Evolutionary conservation across 2,329 filamentous ascomycete genomes (phyloP).

Genomic region (Lachnellula hyalina): DNA sequence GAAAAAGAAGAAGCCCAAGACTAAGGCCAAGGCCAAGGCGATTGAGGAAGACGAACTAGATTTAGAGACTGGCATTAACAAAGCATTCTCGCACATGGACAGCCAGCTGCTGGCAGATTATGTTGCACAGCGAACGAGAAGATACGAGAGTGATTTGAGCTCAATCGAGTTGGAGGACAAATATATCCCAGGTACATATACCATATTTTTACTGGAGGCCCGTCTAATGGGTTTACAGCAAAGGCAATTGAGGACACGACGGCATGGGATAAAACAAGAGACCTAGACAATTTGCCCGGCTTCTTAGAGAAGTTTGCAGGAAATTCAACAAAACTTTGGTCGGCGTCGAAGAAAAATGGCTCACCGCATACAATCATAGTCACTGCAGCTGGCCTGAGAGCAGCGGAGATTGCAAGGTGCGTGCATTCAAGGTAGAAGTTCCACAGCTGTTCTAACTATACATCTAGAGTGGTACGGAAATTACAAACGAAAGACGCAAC

Average conservation of each 20-base stretch:
- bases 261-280: conserved; percentile 61
- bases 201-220: background rate
- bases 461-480: conserved; percentile 60
- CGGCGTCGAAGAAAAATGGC: conserved; percentile 62
- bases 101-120: conserved; percentile 78
- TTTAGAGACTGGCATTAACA: conserved; percentile 70
- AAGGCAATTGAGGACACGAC: conserved; percentile 75
- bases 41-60: conserved; percentile 56
- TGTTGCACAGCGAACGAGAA: conserved; percentile 69
- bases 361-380: conserved; percentile 84
- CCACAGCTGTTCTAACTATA: conserved; percentile 7
- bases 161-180: conserved; percentile 79
- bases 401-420: conserved; percentile 75
- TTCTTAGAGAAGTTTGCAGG: conserved; percentile 68
- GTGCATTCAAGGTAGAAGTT: conserved; percentile 10
- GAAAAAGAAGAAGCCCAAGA: conserved; percentile 13
- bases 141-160: conserved; percentile 77
- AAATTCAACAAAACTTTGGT: conserved; percentile 52
- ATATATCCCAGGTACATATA: conserved; percentile 63
- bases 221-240: conserved; percentile 41
- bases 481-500: conserved; percentile 74
- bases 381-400: conserved; percentile 76
- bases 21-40: conserved; percentile 45
- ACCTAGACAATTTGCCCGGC: conserved; percentile 65
- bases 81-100: conserved; percentile 77